Evolutionary conservation across 345 rosid species (phyloP).

Genomic region (Anacardium occidentale): DNA sequence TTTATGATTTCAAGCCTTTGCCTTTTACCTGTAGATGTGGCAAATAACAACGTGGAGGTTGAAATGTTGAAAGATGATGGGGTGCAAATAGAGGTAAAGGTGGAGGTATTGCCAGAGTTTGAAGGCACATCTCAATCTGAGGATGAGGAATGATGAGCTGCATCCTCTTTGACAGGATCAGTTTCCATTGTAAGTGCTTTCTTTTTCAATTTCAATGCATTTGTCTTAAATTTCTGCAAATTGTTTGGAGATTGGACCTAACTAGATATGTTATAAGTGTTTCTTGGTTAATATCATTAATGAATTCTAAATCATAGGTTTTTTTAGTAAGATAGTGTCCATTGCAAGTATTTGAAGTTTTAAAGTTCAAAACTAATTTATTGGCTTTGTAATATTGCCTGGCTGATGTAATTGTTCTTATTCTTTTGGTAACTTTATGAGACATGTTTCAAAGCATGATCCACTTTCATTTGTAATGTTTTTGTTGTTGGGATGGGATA

Average conservation of each 20-base stretch:
- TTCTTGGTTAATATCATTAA: neutral
- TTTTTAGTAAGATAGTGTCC: too few relatives aligned
- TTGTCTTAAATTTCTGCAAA: neutral
- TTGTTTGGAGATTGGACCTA: neutral
- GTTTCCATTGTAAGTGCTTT: neutral
- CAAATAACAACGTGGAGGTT: neutral
- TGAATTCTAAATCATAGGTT: neutral
- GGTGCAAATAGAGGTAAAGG: neutral
- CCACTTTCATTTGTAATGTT: neutral
- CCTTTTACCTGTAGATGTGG: neutral
- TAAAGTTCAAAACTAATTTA: too few relatives aligned
- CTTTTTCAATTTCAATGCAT: neutral
- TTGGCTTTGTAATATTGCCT: too few relatives aligned
- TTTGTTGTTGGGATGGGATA: neutral
- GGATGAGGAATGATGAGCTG: constrained; percentile 8
- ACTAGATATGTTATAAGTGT: neutral
- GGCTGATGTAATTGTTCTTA: too few relatives aligned
- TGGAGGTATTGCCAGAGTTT: neutral
- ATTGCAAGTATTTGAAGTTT: too few relatives aligned
- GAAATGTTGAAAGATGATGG: neutral
- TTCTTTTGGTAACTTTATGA: too few relatives aligned
- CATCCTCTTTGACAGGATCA: neutral
- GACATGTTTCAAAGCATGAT: too few relatives aligned
- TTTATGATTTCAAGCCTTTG: neutral
- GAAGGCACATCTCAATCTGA: neutral